Evolutionary conservation across 306 rosid genomes (phyloP), one percentile per base, ranked within the genome.

Genomic region (Lotus japonicus): DNA sequence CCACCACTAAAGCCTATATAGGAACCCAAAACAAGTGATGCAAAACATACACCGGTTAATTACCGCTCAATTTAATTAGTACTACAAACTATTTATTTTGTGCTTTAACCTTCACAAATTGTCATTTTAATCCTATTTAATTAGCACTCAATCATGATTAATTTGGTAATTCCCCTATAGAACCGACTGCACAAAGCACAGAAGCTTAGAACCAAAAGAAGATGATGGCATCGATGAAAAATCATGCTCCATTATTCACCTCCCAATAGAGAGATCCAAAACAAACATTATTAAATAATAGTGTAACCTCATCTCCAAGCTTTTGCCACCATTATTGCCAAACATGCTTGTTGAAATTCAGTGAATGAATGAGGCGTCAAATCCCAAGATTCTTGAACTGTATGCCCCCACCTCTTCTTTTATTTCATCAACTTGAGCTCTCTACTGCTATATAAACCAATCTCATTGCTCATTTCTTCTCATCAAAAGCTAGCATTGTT

Each of bases 151-250:
- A 72, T 61, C 11, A 72, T 72, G 70, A 61, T 23, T 14, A 41
- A 35, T 42, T 35, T 42, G 57, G 12, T 58, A 17, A 23, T 49
- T 78, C 64, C 58, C 83, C 19, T 53, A 23, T 17, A 13, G 28
- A 26, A 48, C 80, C 58, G 82, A 84, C 90, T 77, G 92, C 90
- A 84, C 92, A 84, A 68, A 90, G 88, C 97, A 87, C 90, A 82
- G 26, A 50, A 70, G 16, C 79, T 60, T 65, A 80, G 52, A 80
- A 68, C 70, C 83, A 77, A 78, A 79, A 76, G 77, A 75, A 68
- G 49, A 81, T 82, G 83, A 85, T 75, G 83, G 74, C n/a, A 11
- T 66, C 13, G 60, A 69, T 70, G 60, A 80, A 71, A 63, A 72
- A 81, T 45, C 36, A 54, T 56, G 26, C 54, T 73, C 77, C 68